phyloP scores from a whole-genome alignment of 2,329 filamentous ascomycete species.

The Trichoderma citrinoviride region DNA sequence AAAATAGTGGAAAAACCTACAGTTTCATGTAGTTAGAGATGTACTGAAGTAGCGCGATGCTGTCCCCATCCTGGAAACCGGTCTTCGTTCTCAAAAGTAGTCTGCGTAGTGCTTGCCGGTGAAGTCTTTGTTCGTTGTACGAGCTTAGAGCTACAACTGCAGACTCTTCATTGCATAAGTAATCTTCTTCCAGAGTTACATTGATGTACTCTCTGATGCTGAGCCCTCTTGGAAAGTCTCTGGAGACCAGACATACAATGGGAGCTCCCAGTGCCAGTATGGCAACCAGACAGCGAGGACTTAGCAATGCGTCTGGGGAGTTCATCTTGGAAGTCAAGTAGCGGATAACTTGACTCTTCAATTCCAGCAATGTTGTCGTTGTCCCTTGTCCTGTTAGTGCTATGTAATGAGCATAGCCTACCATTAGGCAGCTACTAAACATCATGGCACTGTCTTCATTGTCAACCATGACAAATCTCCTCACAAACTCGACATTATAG shows the following conservation, averaged over 20 bases:
- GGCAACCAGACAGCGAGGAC: background rate
- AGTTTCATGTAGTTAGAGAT: constrained; percentile 8
- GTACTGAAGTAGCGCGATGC: background rate
- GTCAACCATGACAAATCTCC: background rate
- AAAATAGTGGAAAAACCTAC: background rate
- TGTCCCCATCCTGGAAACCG: background rate
- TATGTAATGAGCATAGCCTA: constrained; percentile 6
- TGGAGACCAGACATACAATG: background rate
- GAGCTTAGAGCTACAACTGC: background rate
- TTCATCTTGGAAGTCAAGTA: background rate
- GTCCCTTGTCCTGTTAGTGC: background rate
- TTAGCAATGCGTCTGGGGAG: background rate
- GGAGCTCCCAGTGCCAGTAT: constrained; percentile 1
- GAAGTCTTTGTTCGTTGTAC: background rate
- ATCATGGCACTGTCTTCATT: background rate
- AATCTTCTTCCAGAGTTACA: background rate
- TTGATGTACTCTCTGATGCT: background rate
- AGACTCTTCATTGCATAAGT: background rate
- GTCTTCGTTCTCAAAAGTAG: background rate
- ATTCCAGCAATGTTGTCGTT: background rate
- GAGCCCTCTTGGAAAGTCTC: background rate
- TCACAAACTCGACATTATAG: background rate
- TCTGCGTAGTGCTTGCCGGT: background rate
- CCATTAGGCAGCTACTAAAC: background rate
- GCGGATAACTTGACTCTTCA: constrained; percentile 1